Base-by-base conservation (phyloP, 129 eudicot species). In the Dittrichia graveolens region DNA sequence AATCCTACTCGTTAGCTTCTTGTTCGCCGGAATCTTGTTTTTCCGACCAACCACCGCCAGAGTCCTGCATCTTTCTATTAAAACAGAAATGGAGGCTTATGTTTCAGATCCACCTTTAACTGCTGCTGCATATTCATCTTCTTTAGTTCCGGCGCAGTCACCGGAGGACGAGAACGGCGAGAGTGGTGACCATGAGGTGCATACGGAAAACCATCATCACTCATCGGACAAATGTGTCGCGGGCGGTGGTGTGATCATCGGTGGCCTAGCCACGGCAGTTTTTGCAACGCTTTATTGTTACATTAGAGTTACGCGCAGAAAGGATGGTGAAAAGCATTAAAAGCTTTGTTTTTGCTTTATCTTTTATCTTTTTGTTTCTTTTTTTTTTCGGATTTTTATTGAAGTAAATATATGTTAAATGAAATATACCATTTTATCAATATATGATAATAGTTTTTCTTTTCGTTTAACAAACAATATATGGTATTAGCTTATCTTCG, bases 221-320 rank as follows among this genome's bases (percentile, higher is more conserved):
- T 76, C 82, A 7, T 35, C 87, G 45, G 89, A 81, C 46, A 84
- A 81, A 48, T 82, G 86, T 0, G 75, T 85, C 4, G 88, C 86
- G 0, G 90, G 87, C 2, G 95, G 86, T 1, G 95, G 88, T n/a
- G 95, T 85, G 54, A 83, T 88, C 73, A 72, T 88, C 52, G 88
- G 89, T 60, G 95, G 95, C 3, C 86, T 88, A 52, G 83, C 67
- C 8, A 80, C 84, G 52, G 88, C 67, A 7, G 18, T 73, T 78
- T 88, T 83, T 14, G 95, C 86, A 10, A 78, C 90, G 15, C 83
- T 88, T 82, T 88, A 82, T 67, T 84, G 90, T 77, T 88, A 88
- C 70, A 80, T 87, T 71, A 79, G 82, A 38, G 88, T 83, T n/a
- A 87, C 92, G 0, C 76, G 88, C 2, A 81, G 15, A 71, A 74